Base-by-base conservation (phyloP, 257 asterid genomes). In the Cynanchum wilfordii region DNA sequence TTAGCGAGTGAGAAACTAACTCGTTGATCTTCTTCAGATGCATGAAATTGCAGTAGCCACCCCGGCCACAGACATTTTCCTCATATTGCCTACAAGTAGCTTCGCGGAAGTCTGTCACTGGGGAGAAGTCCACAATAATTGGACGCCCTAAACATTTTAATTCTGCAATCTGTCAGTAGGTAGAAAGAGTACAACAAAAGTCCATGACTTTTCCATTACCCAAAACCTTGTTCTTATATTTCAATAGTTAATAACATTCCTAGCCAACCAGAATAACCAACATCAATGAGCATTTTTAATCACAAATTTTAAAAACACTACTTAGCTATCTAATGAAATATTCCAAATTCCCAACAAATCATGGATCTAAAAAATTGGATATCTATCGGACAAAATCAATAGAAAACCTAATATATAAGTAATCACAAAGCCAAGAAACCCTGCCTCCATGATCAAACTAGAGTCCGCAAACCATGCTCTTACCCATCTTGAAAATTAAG, bases 31-130 rank as follows among this genome's bases (percentile, higher is more conserved):
- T 91, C 77, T 91, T 91, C 52, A 91, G 88, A 89, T 91, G 96
- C 96, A 91, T 91, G 87, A 91, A 91, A 77, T 91, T 91, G 85
- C 97, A 91, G 78, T 89, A 91, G 78, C 97, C 97, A 73, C 96
- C 97, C 81, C 97, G 86, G 76, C 88, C 89, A 85, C 97, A 89
- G 50, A 87, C 97, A 74, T 91, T 88, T 84, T 91, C 97, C 82
- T 91, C 97, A 22, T 91, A 91, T 76, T 91, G 97, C 79, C 97
- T 83, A 82, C 96, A 89, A 5, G 97, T 91, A 36, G 97, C 97
- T 77, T 91, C 97, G 42, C 97, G 95, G 69, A 91, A 91, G 72
- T 91, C 97, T 73, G 97, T 91, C 82, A 91, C 96, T 6, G 97
- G 97, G 52, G 97, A 91, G 88, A 87, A 91, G 77, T 91, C 97